phyloP scores from a whole-genome alignment of 2,329 filamentous ascomycete species.

The Colletotrichum caudatum region DNA sequence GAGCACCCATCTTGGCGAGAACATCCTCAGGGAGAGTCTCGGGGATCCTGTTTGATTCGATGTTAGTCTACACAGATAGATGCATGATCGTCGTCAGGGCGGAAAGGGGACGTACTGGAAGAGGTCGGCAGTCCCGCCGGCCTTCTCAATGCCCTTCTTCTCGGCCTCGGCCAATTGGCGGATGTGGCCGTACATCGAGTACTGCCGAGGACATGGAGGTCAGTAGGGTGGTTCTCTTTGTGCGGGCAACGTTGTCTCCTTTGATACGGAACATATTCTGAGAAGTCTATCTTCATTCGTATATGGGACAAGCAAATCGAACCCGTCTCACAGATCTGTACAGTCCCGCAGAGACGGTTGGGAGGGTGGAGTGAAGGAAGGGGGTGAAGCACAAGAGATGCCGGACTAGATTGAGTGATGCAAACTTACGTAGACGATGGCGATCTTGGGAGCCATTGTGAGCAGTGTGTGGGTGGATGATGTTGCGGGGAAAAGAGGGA shows the following conservation, averaged over 20 bases:
- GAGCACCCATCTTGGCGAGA: conserved; percentile 90
- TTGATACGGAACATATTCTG: not conserved
- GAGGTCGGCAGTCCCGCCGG: conserved; percentile 84
- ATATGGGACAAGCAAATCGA: not conserved
- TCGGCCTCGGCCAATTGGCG: conserved; percentile 86
- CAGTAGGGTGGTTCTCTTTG: conserved; percentile 13
- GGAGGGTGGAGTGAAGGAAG: not conserved
- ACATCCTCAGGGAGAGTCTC: conserved; percentile 91
- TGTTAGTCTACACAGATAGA: conserved; percentile 13
- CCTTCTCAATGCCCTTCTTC: conserved; percentile 88
- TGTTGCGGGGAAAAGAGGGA: conserved; percentile 6
- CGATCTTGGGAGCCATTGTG: conserved; percentile 90
- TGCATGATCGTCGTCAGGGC: not conserved
- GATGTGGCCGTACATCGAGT: conserved; percentile 96
- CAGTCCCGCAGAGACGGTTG: not conserved
- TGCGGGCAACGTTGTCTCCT: conserved; percentile 18
- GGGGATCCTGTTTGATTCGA: conserved; percentile 66
- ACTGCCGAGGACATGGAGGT: conserved; percentile 63
- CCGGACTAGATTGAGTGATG: conserved; percentile 32
- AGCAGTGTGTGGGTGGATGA: conserved; percentile 38
- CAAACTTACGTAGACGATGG: conserved; percentile 84
- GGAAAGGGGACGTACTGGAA: conserved; percentile 72
- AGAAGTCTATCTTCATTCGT: not conserved
- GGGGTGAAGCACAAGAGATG: conserved; percentile 11
- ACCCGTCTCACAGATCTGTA: too few species aligned